Conservation (phyloP, 176 grass and related monocot genomes). For the Cocos nucifera region DNA sequence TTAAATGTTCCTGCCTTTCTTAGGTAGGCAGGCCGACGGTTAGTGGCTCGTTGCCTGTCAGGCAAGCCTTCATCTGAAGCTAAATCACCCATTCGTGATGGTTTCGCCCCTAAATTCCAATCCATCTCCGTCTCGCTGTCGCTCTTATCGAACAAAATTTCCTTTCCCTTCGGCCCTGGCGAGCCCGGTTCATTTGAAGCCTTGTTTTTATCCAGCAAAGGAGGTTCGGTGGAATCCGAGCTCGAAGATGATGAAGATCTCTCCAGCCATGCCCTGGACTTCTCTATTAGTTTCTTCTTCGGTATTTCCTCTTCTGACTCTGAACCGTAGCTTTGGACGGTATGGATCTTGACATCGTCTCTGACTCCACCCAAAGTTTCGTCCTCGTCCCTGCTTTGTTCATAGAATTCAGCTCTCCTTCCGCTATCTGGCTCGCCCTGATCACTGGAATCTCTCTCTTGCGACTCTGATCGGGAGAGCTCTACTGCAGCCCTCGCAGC, state of each 20-base stretch:
- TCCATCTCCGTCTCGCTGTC: background rate
- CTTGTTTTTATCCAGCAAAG: background rate
- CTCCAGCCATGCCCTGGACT: background rate
- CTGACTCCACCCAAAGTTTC: too few relatives aligned
- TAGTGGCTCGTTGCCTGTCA: background rate
- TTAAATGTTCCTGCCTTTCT: background rate
- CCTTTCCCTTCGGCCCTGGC: background rate
- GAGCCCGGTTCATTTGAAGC: background rate
- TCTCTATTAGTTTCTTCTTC: background rate
- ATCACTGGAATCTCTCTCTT: conserved; percentile 5
- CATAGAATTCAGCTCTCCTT: background rate
- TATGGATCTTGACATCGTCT: background rate
- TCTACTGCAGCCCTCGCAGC: conserved; percentile 77
- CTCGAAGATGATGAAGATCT: background rate
- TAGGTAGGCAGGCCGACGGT: background rate
- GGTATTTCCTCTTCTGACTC: background rate
- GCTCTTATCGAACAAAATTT: conserved; percentile 1
- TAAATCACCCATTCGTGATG: background rate
- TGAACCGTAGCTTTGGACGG: background rate
- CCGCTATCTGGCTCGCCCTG: background rate
- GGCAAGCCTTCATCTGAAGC: background rate
- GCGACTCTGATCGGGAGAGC: conserved; percentile 40
- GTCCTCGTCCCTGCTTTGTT: too few relatives aligned
- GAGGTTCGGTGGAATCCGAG: background rate
- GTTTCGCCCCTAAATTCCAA: background rate